Conservation (phyloP, 2,329 filamentous ascomycete species). For the Arthrobotrys pseudoclavata region DNA sequence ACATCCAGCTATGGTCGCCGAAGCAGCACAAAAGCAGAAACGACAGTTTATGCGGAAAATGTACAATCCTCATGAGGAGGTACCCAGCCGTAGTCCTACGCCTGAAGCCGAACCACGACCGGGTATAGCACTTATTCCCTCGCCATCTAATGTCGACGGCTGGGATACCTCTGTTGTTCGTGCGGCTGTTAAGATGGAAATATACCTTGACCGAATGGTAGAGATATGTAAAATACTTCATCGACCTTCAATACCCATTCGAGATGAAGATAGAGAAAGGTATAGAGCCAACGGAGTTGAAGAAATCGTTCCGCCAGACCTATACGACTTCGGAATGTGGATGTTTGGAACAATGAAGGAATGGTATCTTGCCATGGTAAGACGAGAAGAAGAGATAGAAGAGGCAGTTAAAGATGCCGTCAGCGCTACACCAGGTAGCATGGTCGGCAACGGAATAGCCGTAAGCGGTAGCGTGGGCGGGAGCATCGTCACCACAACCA, state of each 20-base stretch:
- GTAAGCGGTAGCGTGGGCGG: constrained; percentile 17
- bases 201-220: constrained; percentile 46
- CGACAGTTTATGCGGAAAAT: not conserved
- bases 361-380: constrained; percentile 58
- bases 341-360: constrained; percentile 59
- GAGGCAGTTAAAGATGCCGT: constrained; percentile 51
- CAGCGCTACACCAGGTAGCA: constrained; percentile 31
- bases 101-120: constrained; percentile 28
- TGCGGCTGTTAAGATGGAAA: constrained; percentile 45
- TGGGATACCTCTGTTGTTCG: constrained; percentile 57
- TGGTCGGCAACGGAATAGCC: not conserved
- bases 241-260: constrained; percentile 8
- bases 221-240: constrained; percentile 41
- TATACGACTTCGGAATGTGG: constrained; percentile 57
- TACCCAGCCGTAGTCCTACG: constrained; percentile 23
- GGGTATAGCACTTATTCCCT: constrained; percentile 31
- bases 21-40: constrained; percentile 18
- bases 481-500: constrained; percentile 12
- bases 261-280: constrained; percentile 47
- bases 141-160: constrained; percentile 43
- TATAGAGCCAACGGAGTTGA: constrained; percentile 51
- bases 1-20: constrained; percentile 35
- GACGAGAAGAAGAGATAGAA: constrained; percentile 54
- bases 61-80: not conserved
- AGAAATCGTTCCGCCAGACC: constrained; percentile 35